phyloP scores from a whole-genome alignment of 2,329 filamentous ascomycete species.

The Aspergillaceae sp. region DNA sequence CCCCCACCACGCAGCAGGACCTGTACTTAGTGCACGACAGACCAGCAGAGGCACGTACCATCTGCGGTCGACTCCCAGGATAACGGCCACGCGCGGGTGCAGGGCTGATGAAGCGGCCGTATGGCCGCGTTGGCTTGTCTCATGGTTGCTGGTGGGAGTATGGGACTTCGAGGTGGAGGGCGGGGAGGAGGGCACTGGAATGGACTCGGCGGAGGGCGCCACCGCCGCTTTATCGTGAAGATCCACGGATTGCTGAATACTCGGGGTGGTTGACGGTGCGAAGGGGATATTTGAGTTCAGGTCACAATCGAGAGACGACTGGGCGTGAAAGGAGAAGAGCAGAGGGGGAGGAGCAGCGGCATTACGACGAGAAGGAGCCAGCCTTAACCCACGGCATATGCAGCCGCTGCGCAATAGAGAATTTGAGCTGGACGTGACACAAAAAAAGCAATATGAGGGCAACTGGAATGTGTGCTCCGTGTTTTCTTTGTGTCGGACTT shows the following conservation, averaged over 20 bases:
- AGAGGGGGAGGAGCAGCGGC: slow-evolving; percentile 29
- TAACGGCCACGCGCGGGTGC: slow-evolving; percentile 69
- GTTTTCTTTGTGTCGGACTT: not conserved
- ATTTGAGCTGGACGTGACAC: slow-evolving; percentile 1
- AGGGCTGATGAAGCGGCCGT: slow-evolving; percentile 35
- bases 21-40: slow-evolving; percentile 62
- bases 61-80: slow-evolving; percentile 61
- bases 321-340: slow-evolving; percentile 22
- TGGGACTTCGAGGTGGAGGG: slow-evolving; percentile 19
- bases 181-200: slow-evolving; percentile 22
- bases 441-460: not conserved
- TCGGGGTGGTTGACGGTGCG: slow-evolving; percentile 2
- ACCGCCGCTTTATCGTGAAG: slow-evolving; percentile 20
- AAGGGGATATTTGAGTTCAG: slow-evolving; percentile 12
- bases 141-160: slow-evolving; percentile 18
- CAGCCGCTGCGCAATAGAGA: slow-evolving; percentile 22
- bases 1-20: slow-evolving; percentile 64
- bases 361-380: slow-evolving; percentile 34
- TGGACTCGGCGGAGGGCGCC: slow-evolving; percentile 18
- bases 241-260: slow-evolving; percentile 5
- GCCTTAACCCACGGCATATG: slow-evolving; percentile 32
- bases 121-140: slow-evolving; percentile 14
- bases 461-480: not conserved
- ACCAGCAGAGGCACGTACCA: slow-evolving; percentile 68
- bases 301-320: slow-evolving; percentile 17